These are phyloP conservation scores for Russula earlei DNA, from an alignment of 768 basidiomycete species.

Conservation along the genomic window DNA sequence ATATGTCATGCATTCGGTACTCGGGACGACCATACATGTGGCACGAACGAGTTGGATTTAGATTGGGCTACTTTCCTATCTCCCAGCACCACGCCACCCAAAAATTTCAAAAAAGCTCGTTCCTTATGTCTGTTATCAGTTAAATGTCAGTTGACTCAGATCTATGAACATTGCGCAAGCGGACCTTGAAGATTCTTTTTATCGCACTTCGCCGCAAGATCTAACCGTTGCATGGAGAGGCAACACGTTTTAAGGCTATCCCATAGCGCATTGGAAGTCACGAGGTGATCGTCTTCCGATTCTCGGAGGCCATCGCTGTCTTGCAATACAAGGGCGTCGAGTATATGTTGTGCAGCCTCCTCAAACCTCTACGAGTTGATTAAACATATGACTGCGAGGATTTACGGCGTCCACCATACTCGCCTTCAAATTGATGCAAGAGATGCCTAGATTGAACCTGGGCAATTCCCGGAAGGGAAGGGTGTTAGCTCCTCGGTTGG, in stretches of 20 bases:
- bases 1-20: background rate
- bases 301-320: constrained; percentile 69
- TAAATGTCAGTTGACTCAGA: background rate
- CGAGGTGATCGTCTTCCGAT: constrained; percentile 48
- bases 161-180: constrained; percentile 14
- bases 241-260: constrained; percentile 79
- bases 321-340: constrained; percentile 85
- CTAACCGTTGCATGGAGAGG: constrained; percentile 67
- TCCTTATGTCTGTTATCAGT: constrained; percentile 3
- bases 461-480: background rate
- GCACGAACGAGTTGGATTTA: background rate
- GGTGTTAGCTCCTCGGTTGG: background rate
- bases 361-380: constrained; percentile 55
- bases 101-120: background rate
- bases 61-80: background rate
- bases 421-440: constrained; percentile 79
- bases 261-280: constrained; percentile 77
- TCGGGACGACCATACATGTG: background rate
- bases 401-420: constrained; percentile 21
- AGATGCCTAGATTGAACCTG: constrained; percentile 91
- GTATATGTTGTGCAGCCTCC: constrained; percentile 77
- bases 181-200: constrained; percentile 56
- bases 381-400: constrained; percentile 10
- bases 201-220: constrained; percentile 70
- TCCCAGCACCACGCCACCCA: background rate